A percentile compares a stretch with the other conserved stretches of the same genome.
These are phyloP conservation scores for Ophiocordyceps sinensis DNA, from an alignment of 2,329 filamentous ascomycete species.

Conservation along the genomic window DNA sequence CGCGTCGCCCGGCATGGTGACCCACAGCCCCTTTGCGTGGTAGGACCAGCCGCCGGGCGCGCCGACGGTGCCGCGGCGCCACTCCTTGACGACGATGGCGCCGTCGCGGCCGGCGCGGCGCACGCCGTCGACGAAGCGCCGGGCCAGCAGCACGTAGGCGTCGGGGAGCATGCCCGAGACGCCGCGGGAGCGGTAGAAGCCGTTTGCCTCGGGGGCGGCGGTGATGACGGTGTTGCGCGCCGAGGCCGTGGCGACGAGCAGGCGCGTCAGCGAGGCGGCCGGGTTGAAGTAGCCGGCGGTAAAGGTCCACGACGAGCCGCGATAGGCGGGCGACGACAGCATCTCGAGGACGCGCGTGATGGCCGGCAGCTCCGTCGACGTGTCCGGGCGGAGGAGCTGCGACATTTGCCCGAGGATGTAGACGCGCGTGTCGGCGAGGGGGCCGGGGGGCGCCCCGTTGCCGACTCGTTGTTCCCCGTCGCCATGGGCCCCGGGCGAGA, in stretches of 20 bases:
- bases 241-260: constrained; percentile 62
- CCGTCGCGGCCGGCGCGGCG: constrained; percentile 30
- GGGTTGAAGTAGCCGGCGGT: constrained; percentile 99
- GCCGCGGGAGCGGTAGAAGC: constrained; percentile 80
- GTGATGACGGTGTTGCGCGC: constrained; percentile 71
- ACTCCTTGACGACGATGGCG: constrained; percentile 67
- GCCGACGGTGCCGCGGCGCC: constrained; percentile 69
- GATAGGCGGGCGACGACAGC: constrained; percentile 48
- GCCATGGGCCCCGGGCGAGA: constrained; percentile 24
- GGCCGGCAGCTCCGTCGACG: constrained; percentile 78
- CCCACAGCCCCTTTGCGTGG: constrained; percentile 92
- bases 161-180: constrained; percentile 82
- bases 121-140: constrained; percentile 57
- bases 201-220: constrained; percentile 85
- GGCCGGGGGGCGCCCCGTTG: constrained; percentile 4
- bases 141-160: constrained; percentile 80
- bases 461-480: neutral
- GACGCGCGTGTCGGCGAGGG: constrained; percentile 49
- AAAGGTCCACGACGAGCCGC: constrained; percentile 76
- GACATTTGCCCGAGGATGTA: constrained; percentile 85
- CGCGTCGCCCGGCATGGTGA: constrained; percentile 53
- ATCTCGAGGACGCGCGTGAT: constrained; percentile 59
- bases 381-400: constrained; percentile 62
- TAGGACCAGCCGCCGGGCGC: constrained; percentile 87
- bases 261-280: constrained; percentile 63